A percentile compares a stretch with the other conserved stretches of the same genome.
These are phyloP conservation scores for Conticribra weissflogii DNA, from an alignment of 108 stramenopile species.

Conservation along the genomic window DNA sequence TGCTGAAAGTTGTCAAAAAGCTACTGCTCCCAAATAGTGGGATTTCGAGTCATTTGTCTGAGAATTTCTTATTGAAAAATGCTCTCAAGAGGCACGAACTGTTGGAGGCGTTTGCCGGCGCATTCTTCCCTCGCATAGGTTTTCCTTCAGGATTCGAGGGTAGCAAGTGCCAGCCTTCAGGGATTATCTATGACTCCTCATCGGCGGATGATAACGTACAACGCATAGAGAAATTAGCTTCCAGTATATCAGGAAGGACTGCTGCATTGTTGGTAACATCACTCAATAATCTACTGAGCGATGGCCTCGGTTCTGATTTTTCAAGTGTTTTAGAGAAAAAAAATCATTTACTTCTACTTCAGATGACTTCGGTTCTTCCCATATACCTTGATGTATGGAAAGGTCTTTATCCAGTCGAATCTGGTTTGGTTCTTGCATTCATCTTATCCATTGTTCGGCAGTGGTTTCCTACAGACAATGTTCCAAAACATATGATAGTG, in stretches of 20 bases:
- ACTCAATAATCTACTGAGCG: slow-evolving; percentile 24
- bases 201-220: slow-evolving; percentile 16
- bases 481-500: slow-evolving; percentile 1
- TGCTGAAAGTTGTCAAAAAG: slow-evolving; percentile 27
- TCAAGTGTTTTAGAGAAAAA: slow-evolving; percentile 1
- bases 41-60: neutral
- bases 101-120: slow-evolving; percentile 29
- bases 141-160: neutral
- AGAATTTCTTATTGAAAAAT: slow-evolving; percentile 18
- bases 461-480: slow-evolving; percentile 13
- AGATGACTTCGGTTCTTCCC: slow-evolving; percentile 47
- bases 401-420: slow-evolving; percentile 31
- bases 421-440: slow-evolving; percentile 35
- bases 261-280: slow-evolving; percentile 32
- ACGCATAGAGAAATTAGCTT: slow-evolving; percentile 22
- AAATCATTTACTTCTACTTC: slow-evolving; percentile 23
- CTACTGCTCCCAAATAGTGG: slow-evolving; percentile 23
- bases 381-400: slow-evolving; percentile 40
- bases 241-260: slow-evolving; percentile 29
- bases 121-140: slow-evolving; percentile 38
- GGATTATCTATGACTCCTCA: slow-evolving; percentile 14
- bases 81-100: slow-evolving; percentile 34
- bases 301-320: slow-evolving; percentile 1
- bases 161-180: neutral
- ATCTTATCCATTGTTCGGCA: slow-evolving; percentile 38